Evolutionary conservation across 2,329 filamentous ascomycete species (phyloP).

Genomic region (Laburnicola sp.): DNA sequence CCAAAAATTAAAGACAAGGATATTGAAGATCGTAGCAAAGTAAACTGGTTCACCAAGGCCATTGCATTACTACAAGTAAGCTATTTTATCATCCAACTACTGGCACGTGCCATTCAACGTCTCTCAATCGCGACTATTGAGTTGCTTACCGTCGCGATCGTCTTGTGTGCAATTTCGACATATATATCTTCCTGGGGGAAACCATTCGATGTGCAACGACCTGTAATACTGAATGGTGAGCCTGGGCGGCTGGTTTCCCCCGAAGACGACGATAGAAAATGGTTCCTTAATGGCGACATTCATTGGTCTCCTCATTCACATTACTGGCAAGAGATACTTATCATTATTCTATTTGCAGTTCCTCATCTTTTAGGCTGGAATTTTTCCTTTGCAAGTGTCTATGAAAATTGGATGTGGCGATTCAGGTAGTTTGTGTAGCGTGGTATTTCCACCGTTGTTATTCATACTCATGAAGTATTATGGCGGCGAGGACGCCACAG

Average conservation of each 20-base stretch:
- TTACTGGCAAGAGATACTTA: neutral
- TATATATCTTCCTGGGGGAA: slow-evolving; percentile 19
- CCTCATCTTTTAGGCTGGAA: slow-evolving; percentile 17
- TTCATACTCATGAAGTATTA: neutral
- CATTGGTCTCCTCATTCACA: neutral
- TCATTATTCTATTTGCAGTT: neutral
- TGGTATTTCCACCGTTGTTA: neutral
- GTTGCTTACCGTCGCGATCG: slow-evolving; percentile 22
- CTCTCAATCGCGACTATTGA: slow-evolving; percentile 20
- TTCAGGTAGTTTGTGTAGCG: slow-evolving; percentile 8
- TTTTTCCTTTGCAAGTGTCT: slow-evolving; percentile 11
- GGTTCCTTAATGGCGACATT: neutral
- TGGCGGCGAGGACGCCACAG: too few relatives aligned
- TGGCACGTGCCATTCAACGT: slow-evolving; percentile 13
- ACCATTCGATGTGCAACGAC: slow-evolving; percentile 19
- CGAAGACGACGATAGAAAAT: neutral
- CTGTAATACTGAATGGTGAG: slow-evolving; percentile 3
- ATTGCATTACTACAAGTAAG: slow-evolving; percentile 15
- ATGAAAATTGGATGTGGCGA: slow-evolving; percentile 18
- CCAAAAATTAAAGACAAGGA: slow-evolving; percentile 7
- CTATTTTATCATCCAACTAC: slow-evolving; percentile 16
- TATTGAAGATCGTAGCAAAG: slow-evolving; percentile 19
- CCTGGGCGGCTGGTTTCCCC: neutral
- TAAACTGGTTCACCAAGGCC: slow-evolving; percentile 14
- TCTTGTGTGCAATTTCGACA: slow-evolving; percentile 15